Conservation (phyloP, 2,329 filamentous ascomycete genomes). For the Epichloe gansuensis region DNA sequence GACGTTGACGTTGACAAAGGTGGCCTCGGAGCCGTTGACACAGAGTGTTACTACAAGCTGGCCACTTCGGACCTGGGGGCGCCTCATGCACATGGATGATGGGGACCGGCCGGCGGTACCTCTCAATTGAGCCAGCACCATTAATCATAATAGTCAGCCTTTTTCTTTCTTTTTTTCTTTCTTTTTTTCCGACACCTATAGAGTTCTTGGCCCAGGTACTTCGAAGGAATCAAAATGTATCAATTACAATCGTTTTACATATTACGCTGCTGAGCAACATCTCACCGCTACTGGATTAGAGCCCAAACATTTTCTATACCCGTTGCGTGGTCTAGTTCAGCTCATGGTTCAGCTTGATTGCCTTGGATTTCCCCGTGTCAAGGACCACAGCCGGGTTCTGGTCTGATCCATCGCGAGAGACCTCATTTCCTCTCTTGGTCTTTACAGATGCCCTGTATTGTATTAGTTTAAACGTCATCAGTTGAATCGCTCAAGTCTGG, state of each 20-base stretch:
- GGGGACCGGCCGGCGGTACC: too few relatives aligned
- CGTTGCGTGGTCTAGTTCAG: conserved; percentile 2
- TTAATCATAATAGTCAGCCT: too few relatives aligned
- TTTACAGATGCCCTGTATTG: conserved; percentile 21
- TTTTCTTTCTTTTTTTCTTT: too few relatives aligned
- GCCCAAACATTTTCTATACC: background rate
- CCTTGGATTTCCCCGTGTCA: conserved; percentile 17
- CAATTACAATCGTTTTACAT: too few relatives aligned
- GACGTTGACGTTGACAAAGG: background rate
- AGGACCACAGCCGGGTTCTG: conserved; percentile 32
- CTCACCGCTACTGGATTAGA: background rate
- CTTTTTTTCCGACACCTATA: too few relatives aligned
- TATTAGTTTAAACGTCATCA: background rate
- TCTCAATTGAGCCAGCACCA: too few relatives aligned
- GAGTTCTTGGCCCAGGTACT: too few relatives aligned
- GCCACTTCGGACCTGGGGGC: conserved; percentile 6
- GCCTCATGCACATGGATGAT: too few relatives aligned
- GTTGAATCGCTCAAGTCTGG: background rate
- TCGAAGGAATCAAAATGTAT: too few relatives aligned
- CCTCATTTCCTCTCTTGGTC: conserved; percentile 30
- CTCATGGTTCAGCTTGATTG: conserved; percentile 6
- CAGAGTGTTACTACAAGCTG: conserved; percentile 6
- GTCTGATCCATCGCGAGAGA: conserved; percentile 25
- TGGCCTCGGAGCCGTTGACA: background rate
- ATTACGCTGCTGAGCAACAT: background rate